Conservation (phyloP, 1,139 yeast species). For the Nematodospora anomalae region DNA sequence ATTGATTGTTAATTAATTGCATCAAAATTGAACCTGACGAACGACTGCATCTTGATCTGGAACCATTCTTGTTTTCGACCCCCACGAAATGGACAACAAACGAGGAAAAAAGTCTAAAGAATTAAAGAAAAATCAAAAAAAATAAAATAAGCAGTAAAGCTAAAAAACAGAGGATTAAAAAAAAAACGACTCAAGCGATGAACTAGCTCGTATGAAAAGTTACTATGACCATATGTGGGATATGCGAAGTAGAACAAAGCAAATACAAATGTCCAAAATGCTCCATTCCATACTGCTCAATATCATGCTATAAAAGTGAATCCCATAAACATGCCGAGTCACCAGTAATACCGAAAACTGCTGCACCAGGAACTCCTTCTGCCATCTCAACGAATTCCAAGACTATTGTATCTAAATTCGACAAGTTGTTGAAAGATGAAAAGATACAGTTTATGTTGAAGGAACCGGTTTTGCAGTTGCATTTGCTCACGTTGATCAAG, state of each 20-base stretch:
- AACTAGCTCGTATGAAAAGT: no score
- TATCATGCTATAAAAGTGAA: slow-evolving; percentile 55
- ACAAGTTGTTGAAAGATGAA: slow-evolving; percentile 29
- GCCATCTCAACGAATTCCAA: no score
- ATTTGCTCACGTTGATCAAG: slow-evolving; percentile 47
- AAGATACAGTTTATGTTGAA: slow-evolving; percentile 42
- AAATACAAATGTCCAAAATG: slow-evolving; percentile 70
- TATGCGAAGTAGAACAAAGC: slow-evolving; percentile 41
- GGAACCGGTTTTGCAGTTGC: slow-evolving; percentile 53
- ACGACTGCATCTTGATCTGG: no score
- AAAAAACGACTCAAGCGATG: no score
- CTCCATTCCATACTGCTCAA: slow-evolving; percentile 46
- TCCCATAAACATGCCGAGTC: slow-evolving; percentile 28
- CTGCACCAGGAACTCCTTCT: not conserved
- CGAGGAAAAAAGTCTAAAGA: no score
- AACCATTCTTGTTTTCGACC: no score
- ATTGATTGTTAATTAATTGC: no score
- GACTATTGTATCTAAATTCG: slow-evolving; percentile 18
- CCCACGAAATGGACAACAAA: no score
- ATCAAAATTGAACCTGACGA: no score
- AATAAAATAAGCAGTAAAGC: no score
- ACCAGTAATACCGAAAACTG: not conserved
- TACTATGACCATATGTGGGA: slow-evolving; percentile 47
- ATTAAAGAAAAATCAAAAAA: no score
- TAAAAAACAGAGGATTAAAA: no score